phyloP scores from a whole-genome alignment of 106 monocot species.

The Alisma plantagoaquatica region DNA sequence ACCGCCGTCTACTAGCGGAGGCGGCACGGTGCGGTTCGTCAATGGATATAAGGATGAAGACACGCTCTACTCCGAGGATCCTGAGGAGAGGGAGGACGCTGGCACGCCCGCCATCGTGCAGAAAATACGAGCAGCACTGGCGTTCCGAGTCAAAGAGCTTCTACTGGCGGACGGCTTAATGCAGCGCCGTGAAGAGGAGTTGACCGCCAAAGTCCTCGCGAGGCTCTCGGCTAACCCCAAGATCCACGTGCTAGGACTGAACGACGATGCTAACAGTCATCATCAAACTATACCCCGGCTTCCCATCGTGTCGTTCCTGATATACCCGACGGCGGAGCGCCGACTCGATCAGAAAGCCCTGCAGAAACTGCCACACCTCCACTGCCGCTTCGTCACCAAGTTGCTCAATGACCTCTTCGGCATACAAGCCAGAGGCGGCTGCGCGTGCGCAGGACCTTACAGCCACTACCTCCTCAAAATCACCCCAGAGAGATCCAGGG shows the following conservation, averaged over 20 bases:
- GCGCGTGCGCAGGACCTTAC: conserved; percentile 71
- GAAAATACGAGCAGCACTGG: conserved; percentile 51
- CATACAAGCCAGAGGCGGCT: conserved; percentile 58
- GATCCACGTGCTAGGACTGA: conserved; percentile 16
- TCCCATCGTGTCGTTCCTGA: conserved; percentile 53
- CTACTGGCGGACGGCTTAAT: conserved; percentile 39
- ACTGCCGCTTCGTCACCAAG: conserved; percentile 53
- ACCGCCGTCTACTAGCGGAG: conserved; percentile 66
- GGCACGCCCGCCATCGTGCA: conserved; percentile 77
- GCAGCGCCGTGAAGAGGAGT: conserved; percentile 12
- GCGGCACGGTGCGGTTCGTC: conserved; percentile 66
- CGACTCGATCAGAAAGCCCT: conserved; percentile 6
- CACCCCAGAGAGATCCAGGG: conserved; percentile 5
- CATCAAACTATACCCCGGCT: too few species aligned
- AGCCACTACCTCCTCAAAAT: conserved; percentile 50
- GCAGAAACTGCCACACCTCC: too few species aligned
- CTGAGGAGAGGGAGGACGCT: conserved; percentile 68
- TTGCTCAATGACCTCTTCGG: conserved; percentile 68
- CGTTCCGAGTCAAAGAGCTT: conserved; percentile 52
- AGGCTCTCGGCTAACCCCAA: conserved; percentile 11
- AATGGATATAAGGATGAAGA: conserved; percentile 40
- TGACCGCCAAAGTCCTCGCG: conserved; percentile 5
- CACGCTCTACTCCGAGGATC: conserved; percentile 45
- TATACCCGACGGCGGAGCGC: conserved; percentile 26
- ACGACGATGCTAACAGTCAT: conserved; percentile 3